phyloP scores from a whole-genome alignment of 75 land plant species.

The Pinus albicaulis region DNA sequence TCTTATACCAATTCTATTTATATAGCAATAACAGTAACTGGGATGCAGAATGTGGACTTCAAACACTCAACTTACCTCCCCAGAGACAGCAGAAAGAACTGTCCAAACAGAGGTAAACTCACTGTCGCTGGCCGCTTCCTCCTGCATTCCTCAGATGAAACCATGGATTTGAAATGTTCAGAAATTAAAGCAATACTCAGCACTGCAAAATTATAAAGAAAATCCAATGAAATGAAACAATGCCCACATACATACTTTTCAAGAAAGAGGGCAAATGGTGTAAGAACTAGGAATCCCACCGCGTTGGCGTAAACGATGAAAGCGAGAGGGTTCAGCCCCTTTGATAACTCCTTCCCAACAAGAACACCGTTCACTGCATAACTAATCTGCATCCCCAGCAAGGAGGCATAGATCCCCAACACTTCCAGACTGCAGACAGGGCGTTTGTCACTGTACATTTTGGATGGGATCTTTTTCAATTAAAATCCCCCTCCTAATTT shows the following conservation, averaged over 20 bases:
- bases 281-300: neutral
- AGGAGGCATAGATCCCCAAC: neutral
- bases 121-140: constrained; percentile 37
- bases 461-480: too few species aligned
- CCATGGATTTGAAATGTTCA: neutral
- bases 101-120: constrained; percentile 17
- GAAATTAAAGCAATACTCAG: neutral
- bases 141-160: constrained; percentile 17
- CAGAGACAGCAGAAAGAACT: constrained; percentile 39
- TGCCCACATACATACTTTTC: neutral
- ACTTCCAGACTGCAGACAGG: neutral
- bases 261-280: neutral
- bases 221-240: too few species aligned
- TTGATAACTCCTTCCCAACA: too few species aligned
- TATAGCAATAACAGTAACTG: neutral
- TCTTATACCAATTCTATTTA: neutral
- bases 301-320: neutral
- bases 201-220: neutral
- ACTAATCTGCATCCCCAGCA: neutral
- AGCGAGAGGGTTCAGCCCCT: neutral
- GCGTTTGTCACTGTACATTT: too few species aligned
- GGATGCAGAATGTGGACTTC: neutral
- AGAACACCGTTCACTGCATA: neutral
- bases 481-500: too few species aligned
- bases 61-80: constrained; percentile 26